Evolutionary conservation across 2,329 filamentous ascomycete genomes (phyloP).

Genomic region (Venturia nashicola): DNA sequence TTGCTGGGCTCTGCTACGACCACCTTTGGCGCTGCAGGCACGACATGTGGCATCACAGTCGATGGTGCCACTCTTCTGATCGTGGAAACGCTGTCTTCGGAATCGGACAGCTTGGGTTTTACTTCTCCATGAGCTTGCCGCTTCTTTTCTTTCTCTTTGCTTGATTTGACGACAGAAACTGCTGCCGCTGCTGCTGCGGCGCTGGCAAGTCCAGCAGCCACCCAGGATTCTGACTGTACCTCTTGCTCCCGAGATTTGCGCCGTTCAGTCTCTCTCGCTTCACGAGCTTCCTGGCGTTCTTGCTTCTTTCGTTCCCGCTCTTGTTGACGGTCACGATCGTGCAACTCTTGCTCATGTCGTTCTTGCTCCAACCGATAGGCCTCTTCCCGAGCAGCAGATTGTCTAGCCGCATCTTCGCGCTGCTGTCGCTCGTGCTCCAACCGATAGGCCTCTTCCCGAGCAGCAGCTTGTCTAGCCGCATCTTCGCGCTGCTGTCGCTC

Average conservation of each 20-base stretch:
- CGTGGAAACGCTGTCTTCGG: constrained; percentile 9
- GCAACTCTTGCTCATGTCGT: background rate
- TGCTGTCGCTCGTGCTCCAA: background rate
- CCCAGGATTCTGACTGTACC: constrained; percentile 21
- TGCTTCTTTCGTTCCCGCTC: background rate
- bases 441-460: background rate
- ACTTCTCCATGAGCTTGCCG: background rate
- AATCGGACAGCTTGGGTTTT: background rate
- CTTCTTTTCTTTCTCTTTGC: constrained; percentile 9
- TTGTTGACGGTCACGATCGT: background rate
- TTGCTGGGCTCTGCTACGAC: constrained; percentile 17
- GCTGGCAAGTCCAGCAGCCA: constrained; percentile 21
- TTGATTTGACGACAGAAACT: constrained; percentile 10
- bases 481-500: background rate
- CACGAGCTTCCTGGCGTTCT: constrained; percentile 5
- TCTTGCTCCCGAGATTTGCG: constrained; percentile 14
- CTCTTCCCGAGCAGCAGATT: constrained; percentile 6
- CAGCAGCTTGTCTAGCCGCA: constrained; percentile 13
- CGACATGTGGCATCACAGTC: constrained; percentile 17
- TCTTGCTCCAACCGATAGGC: constrained; percentile 5
- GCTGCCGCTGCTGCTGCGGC: constrained; percentile 22
- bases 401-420: constrained; percentile 3
- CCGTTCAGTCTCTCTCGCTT: constrained; percentile 12
- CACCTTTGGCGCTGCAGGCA: constrained; percentile 14
- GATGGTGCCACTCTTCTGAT: constrained; percentile 14